Base-by-base conservation (phyloP, 257 asterid species). In the Thymus quinquecostatus region DNA sequence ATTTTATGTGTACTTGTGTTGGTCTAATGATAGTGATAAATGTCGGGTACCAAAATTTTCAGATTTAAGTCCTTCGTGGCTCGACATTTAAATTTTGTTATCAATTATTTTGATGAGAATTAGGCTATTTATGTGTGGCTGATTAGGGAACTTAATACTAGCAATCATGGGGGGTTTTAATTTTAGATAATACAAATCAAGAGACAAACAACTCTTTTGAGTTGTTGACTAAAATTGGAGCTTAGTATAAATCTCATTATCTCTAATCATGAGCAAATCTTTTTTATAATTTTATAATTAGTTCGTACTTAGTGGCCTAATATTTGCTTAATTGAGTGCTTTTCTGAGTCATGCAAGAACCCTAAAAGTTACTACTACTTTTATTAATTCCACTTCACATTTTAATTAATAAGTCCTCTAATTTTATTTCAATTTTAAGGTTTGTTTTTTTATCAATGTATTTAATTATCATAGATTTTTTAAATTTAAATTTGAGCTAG, bases 211-310 rank as follows among this genome's bases (percentile, higher is more conserved):
- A 64, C 74, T 58, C 58, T 36, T 48, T 53, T 55, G 60, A 45
- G 49, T 69, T 75, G 70, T 82, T 83, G 82, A 86, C 87, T 77
- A 66, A 21, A 69, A 71, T 9, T 44, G 51, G 58, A 58, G 72
- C 48, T 79, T 69, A 38, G 72, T 69, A 58, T 78, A 33, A 61
- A 38, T 38, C 41, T 38, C 41, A 38, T 38, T 38, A 79, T 77
- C 77, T 76, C 77, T 77, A 79, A 84, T 86, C 84, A 85, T 88
- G 29, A 89, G 29, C 62, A 49, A 78, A 89, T 86, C 89, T 83
- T 78, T 81, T 80, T 14, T 30, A 28, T 57, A 69, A 58, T 78
- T 54, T 60, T 66, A 63, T 74, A 79, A 63, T 72, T 79, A 69
- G 73, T 70, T 78, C 61, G 64, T 67, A 64, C 45, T 74, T 64